These are phyloP conservation scores for Aspergillus steynii DNA, from an alignment of 495 filamentous ascomycete genomes.

Conservation along the genomic window DNA sequence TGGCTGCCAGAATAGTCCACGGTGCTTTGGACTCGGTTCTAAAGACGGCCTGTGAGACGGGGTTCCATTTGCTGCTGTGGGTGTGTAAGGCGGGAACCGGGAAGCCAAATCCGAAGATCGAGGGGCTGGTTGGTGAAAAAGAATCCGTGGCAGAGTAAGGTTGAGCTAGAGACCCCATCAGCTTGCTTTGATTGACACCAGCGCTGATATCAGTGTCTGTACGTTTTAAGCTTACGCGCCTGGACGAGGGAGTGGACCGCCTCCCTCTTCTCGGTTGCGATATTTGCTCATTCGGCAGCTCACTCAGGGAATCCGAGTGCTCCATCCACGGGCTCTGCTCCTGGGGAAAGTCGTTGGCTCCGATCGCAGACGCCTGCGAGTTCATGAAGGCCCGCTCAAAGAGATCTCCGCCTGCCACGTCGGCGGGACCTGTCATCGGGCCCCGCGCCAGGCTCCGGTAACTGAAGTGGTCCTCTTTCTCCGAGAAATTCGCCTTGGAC, in stretches of 20 bases:
- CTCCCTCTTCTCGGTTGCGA: constrained; percentile 33
- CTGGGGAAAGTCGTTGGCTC: constrained; percentile 17
- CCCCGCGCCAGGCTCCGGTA: constrained; percentile 47
- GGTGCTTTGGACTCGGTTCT: constrained; percentile 84
- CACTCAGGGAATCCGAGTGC: constrained; percentile 30
- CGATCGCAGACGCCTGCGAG: constrained; percentile 26
- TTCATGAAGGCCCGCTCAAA: constrained; percentile 75
- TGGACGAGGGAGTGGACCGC: constrained; percentile 45
- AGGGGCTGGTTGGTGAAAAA: constrained; percentile 43
- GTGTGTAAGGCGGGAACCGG: constrained; percentile 64
- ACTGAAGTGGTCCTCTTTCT: constrained; percentile 47
- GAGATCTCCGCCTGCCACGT: constrained; percentile 66
- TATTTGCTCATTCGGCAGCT: constrained; percentile 34
- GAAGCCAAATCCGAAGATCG: constrained; percentile 36
- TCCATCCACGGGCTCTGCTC: constrained; percentile 20
- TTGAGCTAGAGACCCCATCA: constrained; percentile 85
- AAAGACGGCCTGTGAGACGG: constrained; percentile 93
- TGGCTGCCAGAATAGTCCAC: constrained; percentile 96
- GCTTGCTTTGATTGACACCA: constrained; percentile 72
- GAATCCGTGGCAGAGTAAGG: constrained; percentile 64
- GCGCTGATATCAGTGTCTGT: constrained; percentile 81
- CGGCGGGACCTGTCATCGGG: constrained; percentile 75
- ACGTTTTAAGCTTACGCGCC: constrained; percentile 76
- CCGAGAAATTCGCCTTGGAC: constrained; percentile 72
- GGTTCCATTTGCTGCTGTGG: constrained; percentile 86